Evolutionary conservation across 2,329 filamentous ascomycete genomes (phyloP).

Genomic region (Xylariales sp.): DNA sequence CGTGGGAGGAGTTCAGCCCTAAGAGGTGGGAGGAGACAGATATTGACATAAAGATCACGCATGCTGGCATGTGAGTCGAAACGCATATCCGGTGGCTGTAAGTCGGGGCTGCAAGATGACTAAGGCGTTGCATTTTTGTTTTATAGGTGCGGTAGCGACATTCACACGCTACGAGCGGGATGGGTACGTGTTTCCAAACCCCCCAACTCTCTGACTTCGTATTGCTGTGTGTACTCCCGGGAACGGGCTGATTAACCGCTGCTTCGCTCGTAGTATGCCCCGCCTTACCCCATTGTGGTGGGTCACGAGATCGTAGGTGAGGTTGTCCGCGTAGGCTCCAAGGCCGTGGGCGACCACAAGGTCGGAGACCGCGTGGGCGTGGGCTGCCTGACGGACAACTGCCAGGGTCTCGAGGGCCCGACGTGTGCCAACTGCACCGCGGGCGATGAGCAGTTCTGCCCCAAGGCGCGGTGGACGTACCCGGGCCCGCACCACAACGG

Average conservation of each 20-base stretch:
- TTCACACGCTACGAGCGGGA: conserved; percentile 37
- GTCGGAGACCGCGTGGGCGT: conserved; percentile 50
- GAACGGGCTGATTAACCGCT: too few species aligned
- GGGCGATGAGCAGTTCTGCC: conserved; percentile 17
- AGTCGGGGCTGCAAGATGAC: too few species aligned
- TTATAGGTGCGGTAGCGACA: conserved; percentile 33
- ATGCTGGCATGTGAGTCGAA: conserved; percentile 37
- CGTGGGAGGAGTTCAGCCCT: conserved; percentile 30
- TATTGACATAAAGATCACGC: conserved; percentile 42
- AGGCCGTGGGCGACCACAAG: conserved; percentile 28
- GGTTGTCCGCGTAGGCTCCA: conserved; percentile 34
- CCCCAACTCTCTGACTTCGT: too few species aligned
- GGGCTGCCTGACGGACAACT: conserved; percentile 41
- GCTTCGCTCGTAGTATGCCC: conserved; percentile 9
- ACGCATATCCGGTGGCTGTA: too few species aligned
- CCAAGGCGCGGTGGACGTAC: conserved; percentile 35
- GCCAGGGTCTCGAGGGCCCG: conserved; percentile 20
- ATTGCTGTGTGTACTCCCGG: too few species aligned
- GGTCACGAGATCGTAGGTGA: conserved; percentile 47
- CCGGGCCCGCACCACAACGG: conserved; percentile 39
- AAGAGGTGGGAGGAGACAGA: conserved; percentile 43
- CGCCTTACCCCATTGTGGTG: conserved; percentile 27
- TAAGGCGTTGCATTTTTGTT: too few species aligned
- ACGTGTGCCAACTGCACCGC: conserved; percentile 16
- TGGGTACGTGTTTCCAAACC: too few species aligned